Conservation (phyloP, 208 protist genomes). For the Crithidia acanthocephali region DNA sequence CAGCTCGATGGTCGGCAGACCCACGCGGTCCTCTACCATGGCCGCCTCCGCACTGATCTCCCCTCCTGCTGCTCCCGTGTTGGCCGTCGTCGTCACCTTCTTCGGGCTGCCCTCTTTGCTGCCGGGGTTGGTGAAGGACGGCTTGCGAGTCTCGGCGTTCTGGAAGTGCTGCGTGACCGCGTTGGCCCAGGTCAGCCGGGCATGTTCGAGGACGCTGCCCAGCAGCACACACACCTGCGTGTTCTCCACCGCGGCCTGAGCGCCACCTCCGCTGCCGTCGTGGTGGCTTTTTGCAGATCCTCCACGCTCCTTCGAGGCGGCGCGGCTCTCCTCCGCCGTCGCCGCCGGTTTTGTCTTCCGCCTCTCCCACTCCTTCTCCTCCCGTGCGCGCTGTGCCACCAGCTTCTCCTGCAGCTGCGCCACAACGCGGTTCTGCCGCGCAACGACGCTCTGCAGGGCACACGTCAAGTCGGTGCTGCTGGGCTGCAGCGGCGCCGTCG, state of each 20-base stretch:
- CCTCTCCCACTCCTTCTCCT: conserved; percentile 30
- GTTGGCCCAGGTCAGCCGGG: conserved; percentile 50
- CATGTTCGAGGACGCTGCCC: conserved; percentile 43
- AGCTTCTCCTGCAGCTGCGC: conserved; percentile 37
- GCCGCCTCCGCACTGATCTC: conserved; percentile 20
- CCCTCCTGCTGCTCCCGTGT: background rate
- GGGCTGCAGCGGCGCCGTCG: background rate
- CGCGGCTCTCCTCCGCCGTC: background rate
- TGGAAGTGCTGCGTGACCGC: conserved; percentile 46
- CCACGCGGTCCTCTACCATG: conserved; percentile 28
- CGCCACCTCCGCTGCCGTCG: background rate
- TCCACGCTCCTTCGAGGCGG: background rate
- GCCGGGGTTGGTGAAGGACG: conserved; percentile 3
- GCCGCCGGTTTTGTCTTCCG: background rate
- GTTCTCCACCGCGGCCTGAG: conserved; percentile 34
- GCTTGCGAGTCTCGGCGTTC: conserved; percentile 29
- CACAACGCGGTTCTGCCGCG: conserved; percentile 45
- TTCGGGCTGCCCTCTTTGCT: conserved; percentile 14
- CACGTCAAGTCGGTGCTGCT: conserved; percentile 29
- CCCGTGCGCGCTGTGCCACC: conserved; percentile 24
- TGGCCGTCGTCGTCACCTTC: background rate
- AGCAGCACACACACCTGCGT: conserved; percentile 49
- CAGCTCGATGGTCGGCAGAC: conserved; percentile 53
- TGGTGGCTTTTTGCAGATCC: background rate
- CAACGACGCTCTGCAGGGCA: conserved; percentile 45